Evolutionary conservation across 2,329 filamentous ascomycete species (phyloP), one percentile per base, ranked within the genome.

Genomic region (Orbilia brochopaga): DNA sequence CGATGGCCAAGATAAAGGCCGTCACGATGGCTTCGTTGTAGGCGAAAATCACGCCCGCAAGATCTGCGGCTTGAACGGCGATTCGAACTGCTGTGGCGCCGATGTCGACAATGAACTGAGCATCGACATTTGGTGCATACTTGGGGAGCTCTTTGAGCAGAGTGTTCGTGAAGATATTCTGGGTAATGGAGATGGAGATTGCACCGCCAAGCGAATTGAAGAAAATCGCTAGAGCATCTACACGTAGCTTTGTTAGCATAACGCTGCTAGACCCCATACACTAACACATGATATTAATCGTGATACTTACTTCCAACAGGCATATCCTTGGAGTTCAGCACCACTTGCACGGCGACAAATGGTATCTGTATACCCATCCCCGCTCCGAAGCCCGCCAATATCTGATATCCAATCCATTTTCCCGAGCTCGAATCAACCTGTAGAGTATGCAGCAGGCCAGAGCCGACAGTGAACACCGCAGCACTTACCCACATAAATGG

Each of bases 151-250:
- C 81, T 2, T 81, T 78, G 51, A 86, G 80, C 17, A 90, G 80
- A 0, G 83, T 85, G 76, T 89, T 89, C 73, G 86, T 84, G 80
- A 90, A 90, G 51, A 89, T 82, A 19, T 87, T 85, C 77, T 90
- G 86, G 0, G 85, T 85, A 8, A 89, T 85, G 4, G 85, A 84
- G 53, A 90, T 84, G 74, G 86, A 85, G 23, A 90, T 79, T 1
- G 88, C 86, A 2, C 87, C 87, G 44, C 87, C 87, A 2, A 90
- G 81, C 1, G 83, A 82, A 76, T 89, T 86, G 79, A 86, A 86
- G 79, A 90, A 88, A 73, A 83, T 80, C 27, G 81, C 76, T 27
- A 81, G 78, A 2, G 79, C 78, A 54, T 72, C 67, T 72, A 51
- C 23, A 44, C 3, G 32, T 75, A 74, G 48, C 73, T 75, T 11